Conservation (phyloP, 345 rosid species). For the Barbarea vulgaris region DNA sequence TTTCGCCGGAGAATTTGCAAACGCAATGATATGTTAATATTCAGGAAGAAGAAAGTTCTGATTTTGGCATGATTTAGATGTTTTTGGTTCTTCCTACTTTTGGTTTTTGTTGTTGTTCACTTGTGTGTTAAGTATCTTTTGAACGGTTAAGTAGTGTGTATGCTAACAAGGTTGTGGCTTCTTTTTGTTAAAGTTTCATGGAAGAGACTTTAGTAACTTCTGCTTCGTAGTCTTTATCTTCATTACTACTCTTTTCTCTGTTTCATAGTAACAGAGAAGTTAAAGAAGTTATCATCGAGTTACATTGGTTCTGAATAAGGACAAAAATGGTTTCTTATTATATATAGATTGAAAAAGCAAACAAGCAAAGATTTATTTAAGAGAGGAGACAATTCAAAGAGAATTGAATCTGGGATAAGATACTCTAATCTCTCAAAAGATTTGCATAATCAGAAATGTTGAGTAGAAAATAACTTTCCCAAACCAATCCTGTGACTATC, state of each 20-base stretch:
- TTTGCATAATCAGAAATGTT: background rate
- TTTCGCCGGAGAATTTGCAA: conserved; percentile 15
- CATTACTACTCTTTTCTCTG: background rate
- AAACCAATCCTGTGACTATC: no score
- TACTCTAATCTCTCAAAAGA: background rate
- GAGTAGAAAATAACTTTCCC: background rate
- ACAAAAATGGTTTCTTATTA: background rate
- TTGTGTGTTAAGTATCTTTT: conserved; percentile 7
- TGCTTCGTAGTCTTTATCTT: background rate
- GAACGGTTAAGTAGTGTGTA: background rate
- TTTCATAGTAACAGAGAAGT: background rate
- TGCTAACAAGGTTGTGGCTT: background rate
- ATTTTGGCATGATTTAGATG: background rate
- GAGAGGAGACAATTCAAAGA: background rate
- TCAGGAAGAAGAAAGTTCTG: background rate
- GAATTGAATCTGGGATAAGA: background rate
- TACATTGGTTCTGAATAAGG: no score
- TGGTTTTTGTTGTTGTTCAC: background rate
- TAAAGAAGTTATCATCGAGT: no score
- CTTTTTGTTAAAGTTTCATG: background rate
- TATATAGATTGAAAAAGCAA: background rate
- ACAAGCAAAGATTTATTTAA: no score
- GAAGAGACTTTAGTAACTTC: background rate
- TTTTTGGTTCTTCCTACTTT: conserved; percentile 3
- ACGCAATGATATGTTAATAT: background rate